Percentiles rank a stretch among this genome's conserved stretches.
These are phyloP conservation scores for Amanita phalloides DNA, from an alignment of 768 basidiomycete species.

Conservation along the genomic window DNA sequence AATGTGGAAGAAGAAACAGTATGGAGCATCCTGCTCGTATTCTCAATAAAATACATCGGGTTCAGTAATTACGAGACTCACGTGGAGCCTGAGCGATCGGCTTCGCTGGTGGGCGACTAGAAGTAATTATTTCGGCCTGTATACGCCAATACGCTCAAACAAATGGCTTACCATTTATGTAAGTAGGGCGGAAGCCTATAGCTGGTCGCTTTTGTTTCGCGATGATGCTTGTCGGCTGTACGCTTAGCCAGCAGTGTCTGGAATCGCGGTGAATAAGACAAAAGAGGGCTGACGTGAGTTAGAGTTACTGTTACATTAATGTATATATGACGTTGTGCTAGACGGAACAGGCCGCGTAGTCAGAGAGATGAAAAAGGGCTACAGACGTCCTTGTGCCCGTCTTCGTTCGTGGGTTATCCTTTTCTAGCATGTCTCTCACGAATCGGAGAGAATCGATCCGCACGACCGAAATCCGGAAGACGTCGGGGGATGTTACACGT, in stretches of 20 bases:
- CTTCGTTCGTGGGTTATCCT: too few relatives aligned
- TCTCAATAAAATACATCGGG: too few relatives aligned
- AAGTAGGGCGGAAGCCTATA: neutral
- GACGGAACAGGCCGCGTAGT: neutral
- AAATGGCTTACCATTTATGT: neutral
- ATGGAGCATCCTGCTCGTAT: neutral
- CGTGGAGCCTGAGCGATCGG: neutral
- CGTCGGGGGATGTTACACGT: constrained; percentile 64
- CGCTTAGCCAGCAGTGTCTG: neutral
- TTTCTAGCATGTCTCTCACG: neutral
- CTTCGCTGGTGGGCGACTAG: neutral
- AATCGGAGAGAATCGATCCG: neutral
- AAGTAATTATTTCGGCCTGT: neutral
- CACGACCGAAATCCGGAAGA: constrained; percentile 18
- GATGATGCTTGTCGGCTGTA: neutral
- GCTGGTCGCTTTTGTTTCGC: neutral
- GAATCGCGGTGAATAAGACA: neutral
- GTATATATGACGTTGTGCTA: neutral
- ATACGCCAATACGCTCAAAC: neutral
- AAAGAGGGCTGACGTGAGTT: neutral
- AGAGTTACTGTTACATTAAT: neutral
- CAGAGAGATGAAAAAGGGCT: too few relatives aligned
- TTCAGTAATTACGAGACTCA: neutral
- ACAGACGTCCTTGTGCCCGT: too few relatives aligned
- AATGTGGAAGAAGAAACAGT: constrained; percentile 10